These are phyloP conservation scores for Mallotus nudiflorus DNA, from an alignment of 345 rosid genomes.

Conservation along the genomic window DNA sequence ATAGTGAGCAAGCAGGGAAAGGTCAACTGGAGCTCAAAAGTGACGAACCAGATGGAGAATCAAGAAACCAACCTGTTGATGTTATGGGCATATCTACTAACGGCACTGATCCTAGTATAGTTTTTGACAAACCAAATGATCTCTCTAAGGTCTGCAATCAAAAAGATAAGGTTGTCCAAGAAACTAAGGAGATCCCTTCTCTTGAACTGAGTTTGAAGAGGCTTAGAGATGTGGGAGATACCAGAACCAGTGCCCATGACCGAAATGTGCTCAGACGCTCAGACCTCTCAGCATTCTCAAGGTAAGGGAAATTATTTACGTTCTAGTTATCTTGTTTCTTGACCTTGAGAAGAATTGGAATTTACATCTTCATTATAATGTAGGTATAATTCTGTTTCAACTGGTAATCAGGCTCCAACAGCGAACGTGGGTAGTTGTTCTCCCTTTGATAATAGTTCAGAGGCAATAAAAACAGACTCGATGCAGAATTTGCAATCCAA, in stretches of 20 bases:
- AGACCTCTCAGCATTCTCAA: conserved; percentile 55
- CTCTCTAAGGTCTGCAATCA: conserved; percentile 22
- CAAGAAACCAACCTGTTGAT: conserved; percentile 25
- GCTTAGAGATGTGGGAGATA: conserved; percentile 33
- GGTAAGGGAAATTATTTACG: conserved; percentile 25
- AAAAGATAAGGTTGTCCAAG: conserved; percentile 28
- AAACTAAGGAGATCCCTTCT: conserved; percentile 34
- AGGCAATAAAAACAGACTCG: conserved; percentile 40
- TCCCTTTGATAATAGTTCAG: conserved; percentile 43
- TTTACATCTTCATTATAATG: conserved; percentile 20
- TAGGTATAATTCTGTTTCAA: conserved; percentile 46
- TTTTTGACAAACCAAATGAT: conserved; percentile 19
- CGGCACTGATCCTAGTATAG: conserved; percentile 22
- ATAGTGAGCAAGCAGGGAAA: conserved; percentile 27
- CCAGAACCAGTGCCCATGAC: conserved; percentile 25
- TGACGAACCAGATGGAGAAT: conserved; percentile 27
- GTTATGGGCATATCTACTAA: conserved; percentile 19
- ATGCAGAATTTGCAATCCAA: conserved; percentile 39
- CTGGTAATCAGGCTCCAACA: conserved; percentile 36
- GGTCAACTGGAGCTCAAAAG: conserved; percentile 27
- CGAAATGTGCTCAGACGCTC: conserved; percentile 46
- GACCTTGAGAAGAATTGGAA: conserved; percentile 3
- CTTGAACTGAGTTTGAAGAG: conserved; percentile 51
- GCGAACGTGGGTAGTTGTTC: conserved; percentile 47
- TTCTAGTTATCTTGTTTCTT: background rate